Base-by-base conservation (phyloP, 192 early-diverging fungal genomes). In the Borealophlyctis nickersoniae region DNA sequence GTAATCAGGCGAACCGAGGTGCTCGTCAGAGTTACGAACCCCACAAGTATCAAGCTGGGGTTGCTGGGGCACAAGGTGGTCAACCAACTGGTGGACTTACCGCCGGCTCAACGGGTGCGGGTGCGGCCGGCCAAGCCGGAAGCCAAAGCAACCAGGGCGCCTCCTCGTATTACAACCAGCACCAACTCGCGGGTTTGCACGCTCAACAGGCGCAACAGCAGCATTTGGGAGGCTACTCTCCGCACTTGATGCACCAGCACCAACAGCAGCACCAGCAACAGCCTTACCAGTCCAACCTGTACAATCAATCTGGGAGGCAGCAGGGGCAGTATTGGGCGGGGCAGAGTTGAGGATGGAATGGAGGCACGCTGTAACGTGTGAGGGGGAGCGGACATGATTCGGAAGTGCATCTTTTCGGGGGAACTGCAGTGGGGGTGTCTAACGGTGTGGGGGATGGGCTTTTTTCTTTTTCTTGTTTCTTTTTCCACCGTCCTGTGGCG, bases 291-390 rank as follows among this genome's bases (percentile, higher is more conserved):
- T 24, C 4, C 57, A 27, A 32, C 27, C 36, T 19, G 30, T 36
- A 66, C 26, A 26, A 24, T 2, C 70, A 71, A 58, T 4, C 14
- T 22, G 69, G 56, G 11, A 26, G 26, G 45, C n/a, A 28, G 11
- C 45, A 58, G 39, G 72, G 60, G 39, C 73, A 71, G 58, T 74
- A 74, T 63, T 74, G 72, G 72, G 70, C 53, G 31, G 66, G 66
- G 30, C 72, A 74, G 34, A 58, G 62, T 55, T 74, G 36, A 65
- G 62, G 16, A 11, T 60, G 28, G 26, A 2, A 27, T 28, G 22
- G 3, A 13, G 4, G n/a, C n/a, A n/a, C n/a, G n/a, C n/a, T n/a
- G n/a, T n/a, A 63, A 56, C 14, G 39, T 7, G 7, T 45, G 39
- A 45, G 19, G 39, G 39, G 39, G 39, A 45, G 39, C 9, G 39